These are phyloP conservation scores for Penicillium sp. DNA, from an alignment of 2,329 filamentous ascomycete genomes.

Conservation along the genomic window DNA sequence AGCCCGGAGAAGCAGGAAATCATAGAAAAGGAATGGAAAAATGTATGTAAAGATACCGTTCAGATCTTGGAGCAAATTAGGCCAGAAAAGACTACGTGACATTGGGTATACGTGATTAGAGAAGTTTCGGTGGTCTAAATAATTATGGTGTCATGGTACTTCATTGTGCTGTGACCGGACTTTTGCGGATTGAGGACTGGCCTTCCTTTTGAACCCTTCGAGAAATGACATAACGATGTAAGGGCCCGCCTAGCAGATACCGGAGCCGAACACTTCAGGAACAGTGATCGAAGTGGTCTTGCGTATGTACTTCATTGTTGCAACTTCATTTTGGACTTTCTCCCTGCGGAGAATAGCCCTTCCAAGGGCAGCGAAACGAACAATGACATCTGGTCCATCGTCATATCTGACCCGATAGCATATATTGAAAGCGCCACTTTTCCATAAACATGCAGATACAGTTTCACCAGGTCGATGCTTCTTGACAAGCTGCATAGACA, in stretches of 20 bases:
- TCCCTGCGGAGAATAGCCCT: not conserved
- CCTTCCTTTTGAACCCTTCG: not conserved
- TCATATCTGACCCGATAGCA: not conserved
- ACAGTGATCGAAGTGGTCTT: not conserved
- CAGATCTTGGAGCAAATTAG: too few species aligned
- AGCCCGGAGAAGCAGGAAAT: too few species aligned
- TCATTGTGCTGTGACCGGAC: too few species aligned
- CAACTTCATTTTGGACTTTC: not conserved
- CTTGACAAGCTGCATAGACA: not conserved
- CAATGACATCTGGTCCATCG: not conserved
- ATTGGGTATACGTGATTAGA: too few species aligned
- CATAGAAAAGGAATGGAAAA: too few species aligned
- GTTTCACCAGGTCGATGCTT: not conserved
- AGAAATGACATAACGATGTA: not conserved
- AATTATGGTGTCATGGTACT: too few species aligned
- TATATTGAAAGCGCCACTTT: not conserved
- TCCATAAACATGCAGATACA: not conserved
- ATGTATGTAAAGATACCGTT: too few species aligned
- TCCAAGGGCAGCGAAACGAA: not conserved
- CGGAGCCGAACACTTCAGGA: not conserved
- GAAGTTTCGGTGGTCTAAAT: too few species aligned
- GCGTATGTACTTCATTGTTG: not conserved
- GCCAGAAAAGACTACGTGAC: too few species aligned
- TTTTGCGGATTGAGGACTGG: not conserved
- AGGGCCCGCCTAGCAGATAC: not conserved